Evolutionary conservation across 2,329 filamentous ascomycete species (phyloP).

Genomic region (Fragosphaeria purpurea): DNA sequence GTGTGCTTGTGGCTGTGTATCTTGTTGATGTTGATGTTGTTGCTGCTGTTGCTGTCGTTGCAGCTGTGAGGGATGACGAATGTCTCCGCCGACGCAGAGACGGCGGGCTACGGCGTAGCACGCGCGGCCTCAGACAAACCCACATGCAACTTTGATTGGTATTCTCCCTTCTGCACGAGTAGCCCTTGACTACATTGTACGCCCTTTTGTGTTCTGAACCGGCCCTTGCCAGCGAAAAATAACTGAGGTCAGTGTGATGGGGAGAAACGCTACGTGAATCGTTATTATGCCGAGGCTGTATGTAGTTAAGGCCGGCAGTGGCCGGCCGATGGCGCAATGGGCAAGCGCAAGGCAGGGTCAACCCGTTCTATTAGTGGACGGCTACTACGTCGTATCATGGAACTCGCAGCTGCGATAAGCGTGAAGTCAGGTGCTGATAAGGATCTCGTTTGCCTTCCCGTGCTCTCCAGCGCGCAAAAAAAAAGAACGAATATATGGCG

Average conservation of each 20-base stretch:
- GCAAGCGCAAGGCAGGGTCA: neutral
- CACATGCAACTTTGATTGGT: constrained; percentile 3
- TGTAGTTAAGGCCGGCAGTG: no score
- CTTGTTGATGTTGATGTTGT: neutral
- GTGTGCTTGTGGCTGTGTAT: neutral
- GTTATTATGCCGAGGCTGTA: no score
- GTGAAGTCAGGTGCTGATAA: constrained; percentile 14
- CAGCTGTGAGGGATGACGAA: neutral
- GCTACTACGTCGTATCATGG: neutral
- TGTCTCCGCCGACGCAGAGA: constrained; percentile 3
- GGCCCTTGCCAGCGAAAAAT: no score
- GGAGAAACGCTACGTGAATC: no score
- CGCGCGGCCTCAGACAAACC: neutral
- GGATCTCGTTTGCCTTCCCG: neutral
- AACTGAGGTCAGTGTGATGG: no score
- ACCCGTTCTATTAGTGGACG: neutral
- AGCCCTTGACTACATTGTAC: neutral
- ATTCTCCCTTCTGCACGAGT: neutral
- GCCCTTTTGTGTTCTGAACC: no score
- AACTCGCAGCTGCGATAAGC: constrained; percentile 7
- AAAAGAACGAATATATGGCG: no score
- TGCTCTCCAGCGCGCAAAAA: no score
- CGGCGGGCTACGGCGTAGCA: neutral
- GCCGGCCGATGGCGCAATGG: neutral
- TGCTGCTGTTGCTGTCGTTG: neutral